Evolutionary conservation across 306 rosid species (phyloP).

Genomic region (barrel medic (Medicago truncatula)): DNA sequence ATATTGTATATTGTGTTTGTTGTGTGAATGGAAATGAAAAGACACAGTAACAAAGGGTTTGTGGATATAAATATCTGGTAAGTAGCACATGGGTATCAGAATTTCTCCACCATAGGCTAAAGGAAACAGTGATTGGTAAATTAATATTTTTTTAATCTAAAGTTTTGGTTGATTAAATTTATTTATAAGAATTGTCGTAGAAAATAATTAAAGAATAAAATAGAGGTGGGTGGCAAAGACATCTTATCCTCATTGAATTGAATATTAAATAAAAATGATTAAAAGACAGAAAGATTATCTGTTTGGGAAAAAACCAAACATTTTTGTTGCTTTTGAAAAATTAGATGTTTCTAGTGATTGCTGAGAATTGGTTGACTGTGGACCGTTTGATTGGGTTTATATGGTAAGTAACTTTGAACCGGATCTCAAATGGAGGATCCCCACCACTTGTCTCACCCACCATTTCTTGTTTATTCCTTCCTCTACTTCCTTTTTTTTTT

Average conservation of each 20-base stretch:
- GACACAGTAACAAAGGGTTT: constrained; percentile 14
- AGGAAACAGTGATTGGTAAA: neutral
- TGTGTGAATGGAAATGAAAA: constrained; percentile 18
- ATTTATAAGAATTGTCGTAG: neutral
- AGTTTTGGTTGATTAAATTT: constrained; percentile 11
- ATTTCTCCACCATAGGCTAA: constrained; percentile 42
- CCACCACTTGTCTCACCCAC: constrained; percentile 40
- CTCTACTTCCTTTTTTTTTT: constrained; percentile 1
- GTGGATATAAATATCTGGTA: constrained; percentile 44
- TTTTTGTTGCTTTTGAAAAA: neutral
- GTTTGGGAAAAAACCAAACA: neutral
- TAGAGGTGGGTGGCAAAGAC: constrained; percentile 20
- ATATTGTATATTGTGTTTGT: neutral
- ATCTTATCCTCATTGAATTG: constrained; percentile 55
- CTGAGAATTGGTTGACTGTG: constrained; percentile 20
- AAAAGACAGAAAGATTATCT: constrained; percentile 47
- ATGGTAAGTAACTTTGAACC: neutral
- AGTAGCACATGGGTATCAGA: constrained; percentile 61
- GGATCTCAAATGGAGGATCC: constrained; percentile 31
- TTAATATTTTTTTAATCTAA: constrained; percentile 5
- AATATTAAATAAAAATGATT: neutral
- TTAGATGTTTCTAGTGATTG: constrained; percentile 19
- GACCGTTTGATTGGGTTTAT: constrained; percentile 31
- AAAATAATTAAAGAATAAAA: constrained; percentile 41
- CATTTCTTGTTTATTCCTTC: constrained; percentile 39